phyloP scores from a whole-genome alignment of 352 stramenopile species.

The Phytophthora ramorum region DNA sequence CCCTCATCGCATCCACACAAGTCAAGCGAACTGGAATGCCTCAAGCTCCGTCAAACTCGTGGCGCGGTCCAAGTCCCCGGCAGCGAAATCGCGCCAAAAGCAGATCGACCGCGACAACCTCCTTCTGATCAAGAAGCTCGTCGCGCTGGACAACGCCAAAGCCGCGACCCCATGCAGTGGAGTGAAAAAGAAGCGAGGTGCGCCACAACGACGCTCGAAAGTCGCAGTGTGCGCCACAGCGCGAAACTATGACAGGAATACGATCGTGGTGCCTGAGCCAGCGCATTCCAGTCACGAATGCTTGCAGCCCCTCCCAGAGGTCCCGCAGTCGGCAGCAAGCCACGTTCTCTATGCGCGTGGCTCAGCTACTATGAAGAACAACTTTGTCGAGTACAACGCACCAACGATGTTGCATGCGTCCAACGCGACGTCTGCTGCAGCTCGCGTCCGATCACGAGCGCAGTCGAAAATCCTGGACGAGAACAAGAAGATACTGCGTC shows the following conservation, averaged over 20 bases:
- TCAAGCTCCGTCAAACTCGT: constrained; percentile 29
- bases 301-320: constrained; percentile 27
- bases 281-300: constrained; percentile 33
- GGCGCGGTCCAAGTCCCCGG: constrained; percentile 47
- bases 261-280: constrained; percentile 26
- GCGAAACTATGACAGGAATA: constrained; percentile 22
- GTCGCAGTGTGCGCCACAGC: background rate
- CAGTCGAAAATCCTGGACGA: constrained; percentile 55
- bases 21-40: background rate
- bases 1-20: constrained; percentile 36
- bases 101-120: constrained; percentile 70
- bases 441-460: constrained; percentile 32
- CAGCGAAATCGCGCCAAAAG: constrained; percentile 52
- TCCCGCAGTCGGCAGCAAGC: constrained; percentile 38
- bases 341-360: constrained; percentile 55
- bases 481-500: constrained; percentile 58
- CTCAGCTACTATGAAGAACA: constrained; percentile 56
- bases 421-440: constrained; percentile 40
- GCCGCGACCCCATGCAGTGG: constrained; percentile 1
- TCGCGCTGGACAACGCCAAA: constrained; percentile 48
- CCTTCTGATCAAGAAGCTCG: constrained; percentile 63
- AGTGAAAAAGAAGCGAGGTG: constrained; percentile 19
- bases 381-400: constrained; percentile 58
- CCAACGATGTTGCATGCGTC: constrained; percentile 33
- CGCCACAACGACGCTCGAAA: background rate